These are phyloP conservation scores for Globisporangium paddicum DNA, from an alignment of 352 stramenopile genomes.

Conservation along the genomic window DNA sequence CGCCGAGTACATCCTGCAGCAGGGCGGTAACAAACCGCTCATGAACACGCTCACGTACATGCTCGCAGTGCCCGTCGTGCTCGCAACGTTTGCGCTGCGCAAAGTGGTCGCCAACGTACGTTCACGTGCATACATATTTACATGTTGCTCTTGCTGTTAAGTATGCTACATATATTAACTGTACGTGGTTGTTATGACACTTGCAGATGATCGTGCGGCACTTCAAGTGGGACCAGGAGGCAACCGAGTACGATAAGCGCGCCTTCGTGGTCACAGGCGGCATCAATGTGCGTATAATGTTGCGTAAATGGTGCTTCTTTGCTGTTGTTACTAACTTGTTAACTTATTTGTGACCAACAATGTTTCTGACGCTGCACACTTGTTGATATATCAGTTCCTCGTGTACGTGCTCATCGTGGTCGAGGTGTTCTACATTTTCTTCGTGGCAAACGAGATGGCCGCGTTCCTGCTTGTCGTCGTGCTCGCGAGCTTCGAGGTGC, in stretches of 20 bases:
- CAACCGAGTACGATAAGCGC: constrained; percentile 61
- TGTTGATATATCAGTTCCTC: constrained; percentile 30
- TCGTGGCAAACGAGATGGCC: constrained; percentile 54
- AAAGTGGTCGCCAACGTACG: constrained; percentile 75
- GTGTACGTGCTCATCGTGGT: constrained; percentile 71
- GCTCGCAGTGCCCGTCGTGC: constrained; percentile 56
- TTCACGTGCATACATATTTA: not conserved
- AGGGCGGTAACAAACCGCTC: constrained; percentile 41
- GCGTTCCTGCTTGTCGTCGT: constrained; percentile 62
- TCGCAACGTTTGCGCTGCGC: constrained; percentile 69
- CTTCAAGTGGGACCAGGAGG: constrained; percentile 70
- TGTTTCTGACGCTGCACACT: no score
- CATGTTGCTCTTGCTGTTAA: not conserved
- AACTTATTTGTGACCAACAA: not conserved
- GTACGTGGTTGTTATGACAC: not conserved
- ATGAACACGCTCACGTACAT: constrained; percentile 52
- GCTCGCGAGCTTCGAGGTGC: constrained; percentile 59
- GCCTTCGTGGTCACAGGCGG: constrained; percentile 79
- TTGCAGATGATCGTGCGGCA: constrained; percentile 63
- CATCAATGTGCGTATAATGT: constrained; percentile 32
- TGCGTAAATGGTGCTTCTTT: not conserved
- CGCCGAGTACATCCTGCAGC: constrained; percentile 45
- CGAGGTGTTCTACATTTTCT: constrained; percentile 86
- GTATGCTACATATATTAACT: constrained; percentile 1
- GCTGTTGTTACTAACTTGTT: not conserved